Evolutionary conservation across 202 grass and related monocot species (phyloP).

Genomic region (Setaria italica): DNA sequence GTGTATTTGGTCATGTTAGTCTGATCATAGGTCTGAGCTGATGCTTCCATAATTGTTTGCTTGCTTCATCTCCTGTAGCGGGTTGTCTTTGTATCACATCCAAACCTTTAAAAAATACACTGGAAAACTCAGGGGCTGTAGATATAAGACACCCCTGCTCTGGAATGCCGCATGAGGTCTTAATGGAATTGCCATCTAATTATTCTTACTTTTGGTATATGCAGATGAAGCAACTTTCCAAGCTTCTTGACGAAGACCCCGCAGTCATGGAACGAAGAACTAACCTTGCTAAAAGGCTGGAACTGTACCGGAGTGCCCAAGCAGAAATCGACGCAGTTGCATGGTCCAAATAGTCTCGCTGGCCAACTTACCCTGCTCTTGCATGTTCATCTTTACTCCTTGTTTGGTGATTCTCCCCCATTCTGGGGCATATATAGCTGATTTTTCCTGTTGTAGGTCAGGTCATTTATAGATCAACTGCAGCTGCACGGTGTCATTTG

Average conservation of each 20-base stretch:
- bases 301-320: conserved; percentile 90
- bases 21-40: neutral
- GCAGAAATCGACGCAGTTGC: conserved; percentile 85
- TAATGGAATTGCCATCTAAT: neutral
- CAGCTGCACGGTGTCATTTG: conserved; percentile 49
- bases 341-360: conserved; percentile 79
- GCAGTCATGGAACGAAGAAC: conserved; percentile 96
- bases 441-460: conserved; percentile 48
- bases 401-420: conserved; percentile 41
- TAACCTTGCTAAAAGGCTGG: conserved; percentile 91
- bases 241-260: conserved; percentile 90
- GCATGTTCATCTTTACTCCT: conserved; percentile 14
- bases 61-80: neutral
- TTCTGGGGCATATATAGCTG: conserved; percentile 55
- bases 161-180: neutral
- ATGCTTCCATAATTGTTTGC: neutral
- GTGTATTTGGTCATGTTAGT: conserved; percentile 4
- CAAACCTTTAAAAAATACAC: no score
- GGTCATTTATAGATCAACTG: conserved; percentile 47
- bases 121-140: no score
- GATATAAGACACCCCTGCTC: neutral
- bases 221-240: conserved; percentile 89
- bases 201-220: conserved; percentile 33
- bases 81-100: neutral
- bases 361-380: conserved; percentile 4